Conservation (phyloP, 345 rosid genomes). For the Geranium rotundifolium region DNA sequence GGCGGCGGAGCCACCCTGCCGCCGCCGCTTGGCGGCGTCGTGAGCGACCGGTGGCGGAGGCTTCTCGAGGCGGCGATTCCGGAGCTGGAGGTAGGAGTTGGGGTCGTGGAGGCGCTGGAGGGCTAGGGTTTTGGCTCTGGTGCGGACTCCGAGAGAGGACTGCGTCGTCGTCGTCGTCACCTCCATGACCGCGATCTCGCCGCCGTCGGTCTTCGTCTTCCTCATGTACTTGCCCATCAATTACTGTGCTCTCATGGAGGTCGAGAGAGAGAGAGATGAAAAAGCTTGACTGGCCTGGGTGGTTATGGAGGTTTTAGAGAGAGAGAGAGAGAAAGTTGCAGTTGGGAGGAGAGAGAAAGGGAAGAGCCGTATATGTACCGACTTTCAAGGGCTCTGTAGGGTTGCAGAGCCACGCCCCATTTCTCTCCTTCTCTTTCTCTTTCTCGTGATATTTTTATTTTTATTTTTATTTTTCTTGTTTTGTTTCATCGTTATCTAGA, state of each 20-base stretch:
- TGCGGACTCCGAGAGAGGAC: conserved; percentile 66
- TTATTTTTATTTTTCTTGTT: no score
- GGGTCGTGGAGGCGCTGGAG: conserved; percentile 14
- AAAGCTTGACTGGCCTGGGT: no score
- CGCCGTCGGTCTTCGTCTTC: conserved; percentile 44
- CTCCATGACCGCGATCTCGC: conserved; percentile 60
- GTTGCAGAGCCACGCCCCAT: no score
- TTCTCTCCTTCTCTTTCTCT: no score
- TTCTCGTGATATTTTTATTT: no score
- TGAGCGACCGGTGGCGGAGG: conserved; percentile 20
- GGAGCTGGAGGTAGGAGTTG: conserved; percentile 67
- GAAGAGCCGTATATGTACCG: neutral
- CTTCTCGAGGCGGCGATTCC: conserved; percentile 76
- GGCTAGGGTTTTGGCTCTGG: conserved; percentile 41
- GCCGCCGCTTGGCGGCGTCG: conserved; percentile 12
- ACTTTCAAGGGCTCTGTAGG: neutral
- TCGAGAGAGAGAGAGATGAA: neutral
- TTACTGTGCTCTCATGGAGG: neutral
- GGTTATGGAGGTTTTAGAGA: neutral
- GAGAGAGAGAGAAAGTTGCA: neutral
- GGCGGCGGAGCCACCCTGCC: conserved; percentile 12
- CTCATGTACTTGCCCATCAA: conserved; percentile 79
- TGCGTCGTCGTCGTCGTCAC: conserved; percentile 16
- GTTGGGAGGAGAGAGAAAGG: neutral
- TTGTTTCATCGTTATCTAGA: no score